Evolutionary conservation across 345 rosid species (phyloP), one percentile per base, ranked within the genome.

Genomic region (Adansonia digitata): DNA sequence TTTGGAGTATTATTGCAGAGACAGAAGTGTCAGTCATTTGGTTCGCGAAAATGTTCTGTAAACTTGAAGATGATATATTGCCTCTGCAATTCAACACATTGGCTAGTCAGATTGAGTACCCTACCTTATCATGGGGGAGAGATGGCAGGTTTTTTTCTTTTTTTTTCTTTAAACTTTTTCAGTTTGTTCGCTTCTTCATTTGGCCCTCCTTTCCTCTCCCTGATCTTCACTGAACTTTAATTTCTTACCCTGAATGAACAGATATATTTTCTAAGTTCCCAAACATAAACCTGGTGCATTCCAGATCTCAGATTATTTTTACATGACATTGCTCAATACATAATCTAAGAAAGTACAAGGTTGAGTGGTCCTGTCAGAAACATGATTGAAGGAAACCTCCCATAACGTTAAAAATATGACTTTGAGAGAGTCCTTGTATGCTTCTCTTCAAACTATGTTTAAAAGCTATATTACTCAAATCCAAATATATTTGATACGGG

Each of bases 1-100:
- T 59, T 69, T 66, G 46, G 35, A 69, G 68, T 40, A 10, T 73
- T 67, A 73, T 69, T 74, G 65, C 42, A 57, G n/a, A 60, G 77
- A 67, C 69, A 68, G 20, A n/a, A n/a, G 17, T 42, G 46, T 66
- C 48, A 48, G 72, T 69, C 72, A 24, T 45, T 69, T 51, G 43
- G 20, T 17, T 52, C 72, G 26, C 20, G 72, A 26, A 27, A 67
- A 66, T 45, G 43, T 48, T 49, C 70, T 73, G 80, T 51, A 46
- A 66, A 42, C 27, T 59, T 59, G 77, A 69, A 39, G 77, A 49
- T 42, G 72, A 78, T 55, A 78, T 65, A 66, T 48, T 67, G 69
- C 52, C 77, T 68, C 71, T 49, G 78, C 70, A 74, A 60, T 64
- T 71, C 68, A n/a, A n/a, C 26, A 60, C 71, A 26, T 55, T 5